These are phyloP conservation scores for Rhodotorula sp. DNA, from an alignment of 1,284 basidiomycete genomes.

Conservation along the genomic window DNA sequence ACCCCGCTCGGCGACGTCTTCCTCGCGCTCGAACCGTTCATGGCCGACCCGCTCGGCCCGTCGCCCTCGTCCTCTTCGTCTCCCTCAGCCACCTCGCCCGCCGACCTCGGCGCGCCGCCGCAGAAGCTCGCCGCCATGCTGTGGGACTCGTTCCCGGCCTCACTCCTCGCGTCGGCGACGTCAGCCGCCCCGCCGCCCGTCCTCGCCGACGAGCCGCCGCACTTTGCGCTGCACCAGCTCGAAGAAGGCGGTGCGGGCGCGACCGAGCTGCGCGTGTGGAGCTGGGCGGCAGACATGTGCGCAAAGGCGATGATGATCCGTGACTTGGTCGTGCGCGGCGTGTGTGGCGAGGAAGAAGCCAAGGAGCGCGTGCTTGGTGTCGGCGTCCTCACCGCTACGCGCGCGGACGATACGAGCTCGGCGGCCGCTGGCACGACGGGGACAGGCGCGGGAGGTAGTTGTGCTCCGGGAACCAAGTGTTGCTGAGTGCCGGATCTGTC, in stretches of 20 bases:
- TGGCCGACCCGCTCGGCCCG: conserved; percentile 1
- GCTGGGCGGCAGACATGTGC: not conserved
- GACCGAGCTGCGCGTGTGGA: not conserved
- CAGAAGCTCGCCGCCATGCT: conserved; percentile 6
- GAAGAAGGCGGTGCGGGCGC: not conserved
- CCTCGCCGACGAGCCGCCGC: conserved; percentile 1
- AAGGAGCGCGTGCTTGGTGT: not conserved
- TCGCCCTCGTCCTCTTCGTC: not conserved
- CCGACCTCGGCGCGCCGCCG: not conserved
- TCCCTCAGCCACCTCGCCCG: not conserved
- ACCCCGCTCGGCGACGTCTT: not conserved
- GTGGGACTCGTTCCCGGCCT: not conserved
- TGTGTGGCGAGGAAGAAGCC: not conserved
- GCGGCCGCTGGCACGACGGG: no score
- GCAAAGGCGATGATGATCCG: not conserved
- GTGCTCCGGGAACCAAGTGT: no score
- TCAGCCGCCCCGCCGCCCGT: not conserved
- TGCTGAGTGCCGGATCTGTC: no score
- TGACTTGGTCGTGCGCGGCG: not conserved
- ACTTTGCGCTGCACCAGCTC: conserved; percentile 1
- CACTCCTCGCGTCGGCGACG: not conserved
- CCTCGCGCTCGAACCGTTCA: not conserved
- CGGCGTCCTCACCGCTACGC: no score
- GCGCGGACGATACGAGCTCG: no score
- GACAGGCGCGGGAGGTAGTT: no score